Base-by-base conservation (phyloP, 2,329 filamentous ascomycete species). In the Ophiostoma quercus region DNA sequence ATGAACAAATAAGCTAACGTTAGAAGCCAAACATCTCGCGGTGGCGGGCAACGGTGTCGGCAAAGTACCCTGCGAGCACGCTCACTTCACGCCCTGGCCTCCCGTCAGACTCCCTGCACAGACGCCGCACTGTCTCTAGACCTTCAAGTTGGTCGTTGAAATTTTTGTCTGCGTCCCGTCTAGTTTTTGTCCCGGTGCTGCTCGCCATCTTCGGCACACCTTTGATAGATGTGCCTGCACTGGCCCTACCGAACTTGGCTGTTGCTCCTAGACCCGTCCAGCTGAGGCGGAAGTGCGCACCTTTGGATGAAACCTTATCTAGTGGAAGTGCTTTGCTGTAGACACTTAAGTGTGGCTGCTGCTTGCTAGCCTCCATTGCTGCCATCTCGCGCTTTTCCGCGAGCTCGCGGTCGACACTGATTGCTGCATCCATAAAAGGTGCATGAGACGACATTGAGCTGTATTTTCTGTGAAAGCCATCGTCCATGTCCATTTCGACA, bases 301-400 rank as follows among this genome's bases (percentile, higher is more conserved):
- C 76, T 37, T 71, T 72, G 62, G 16, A 25, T 69, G 72, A 34
- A 7, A 2, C 62, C n/a, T 43, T 25, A 7, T n/a, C 71, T 25
- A 73, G 71, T 4, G 77, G 74, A 12, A 65, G 8, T 16, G 71
- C 34, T 9, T 19, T 39, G 62, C 6, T 39, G n/a, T 16, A 8
- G 11, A 1, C 39, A 19, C 19, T 16, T 11, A 14, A 9, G 9
- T 60, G 1, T 29, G 37, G 9, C 3, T 22, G 76, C 77, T 4
- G 25, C 19, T 16, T n/a, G 19, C 34, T 34, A 0, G 22, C 54
- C n/a, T 76, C 75, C 73, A 81, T 77, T 69, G 79, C 79, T 0
- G 79, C 77, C 54, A 81, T 77, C 75, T 81, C 80, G 65, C 80
- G 79, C 75, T 78, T 79, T 74, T 82, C 80, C 51, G 78, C 79